phyloP scores from a whole-genome alignment of 1,139 yeast species.

The Geotrichum macrosporum region DNA sequence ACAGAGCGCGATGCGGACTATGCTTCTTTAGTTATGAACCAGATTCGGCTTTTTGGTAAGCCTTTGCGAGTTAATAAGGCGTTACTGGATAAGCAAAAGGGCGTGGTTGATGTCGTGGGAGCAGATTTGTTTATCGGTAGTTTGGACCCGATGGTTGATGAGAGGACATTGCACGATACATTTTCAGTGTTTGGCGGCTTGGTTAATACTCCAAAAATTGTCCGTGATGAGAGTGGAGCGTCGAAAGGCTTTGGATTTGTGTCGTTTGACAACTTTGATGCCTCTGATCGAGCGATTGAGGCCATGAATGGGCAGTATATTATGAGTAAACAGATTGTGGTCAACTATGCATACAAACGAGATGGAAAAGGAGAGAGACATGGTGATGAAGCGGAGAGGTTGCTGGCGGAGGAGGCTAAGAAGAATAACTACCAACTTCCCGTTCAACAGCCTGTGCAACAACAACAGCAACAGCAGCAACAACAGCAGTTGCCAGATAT shows the following conservation, averaged over 20 bases:
- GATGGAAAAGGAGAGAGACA: conserved; percentile 56
- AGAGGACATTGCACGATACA: conserved; percentile 52
- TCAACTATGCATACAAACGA: conserved; percentile 72
- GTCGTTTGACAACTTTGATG: conserved; percentile 56
- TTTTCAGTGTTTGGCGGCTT: conserved; percentile 70
- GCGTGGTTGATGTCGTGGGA: conserved; percentile 58
- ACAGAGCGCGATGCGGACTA: conserved; percentile 65
- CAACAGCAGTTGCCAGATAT: not conserved
- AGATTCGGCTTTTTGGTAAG: conserved; percentile 62
- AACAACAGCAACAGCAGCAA: conserved; percentile 2
- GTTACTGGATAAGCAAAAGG: conserved; percentile 35
- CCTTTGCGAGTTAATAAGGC: conserved; percentile 57
- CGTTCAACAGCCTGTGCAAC: conserved; percentile 8
- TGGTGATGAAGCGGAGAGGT: conserved; percentile 77
- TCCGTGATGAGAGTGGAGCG: conserved; percentile 50
- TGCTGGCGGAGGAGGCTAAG: conserved; percentile 64
- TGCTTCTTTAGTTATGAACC: conserved; percentile 57
- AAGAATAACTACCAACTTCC: conserved; percentile 34
- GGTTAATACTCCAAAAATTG: conserved; percentile 49
- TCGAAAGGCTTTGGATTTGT: conserved; percentile 65
- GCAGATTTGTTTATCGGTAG: conserved; percentile 75
- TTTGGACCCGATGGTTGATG: conserved; percentile 66
- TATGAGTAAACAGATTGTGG: conserved; percentile 58
- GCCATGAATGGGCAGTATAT: conserved; percentile 66
- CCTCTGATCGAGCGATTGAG: conserved; percentile 68